Evolutionary conservation across 176 grass and related monocot species (phyloP).

Genomic region (Ensete glaucum): DNA sequence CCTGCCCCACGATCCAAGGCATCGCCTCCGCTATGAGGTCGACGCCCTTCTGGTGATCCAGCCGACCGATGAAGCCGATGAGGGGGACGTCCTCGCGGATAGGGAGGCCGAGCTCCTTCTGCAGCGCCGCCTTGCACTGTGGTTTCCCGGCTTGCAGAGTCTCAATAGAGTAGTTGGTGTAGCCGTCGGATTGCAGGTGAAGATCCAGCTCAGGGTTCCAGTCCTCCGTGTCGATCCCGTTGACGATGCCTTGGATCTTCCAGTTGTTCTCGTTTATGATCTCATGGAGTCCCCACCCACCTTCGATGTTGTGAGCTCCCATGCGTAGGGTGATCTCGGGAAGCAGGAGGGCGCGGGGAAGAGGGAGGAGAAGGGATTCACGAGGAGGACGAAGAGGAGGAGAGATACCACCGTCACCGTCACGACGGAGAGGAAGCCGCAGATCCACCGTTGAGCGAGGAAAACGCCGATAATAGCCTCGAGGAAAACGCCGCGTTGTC

Average conservation of each 20-base stretch:
- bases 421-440: too few relatives aligned
- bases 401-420: too few relatives aligned
- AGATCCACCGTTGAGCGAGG: too few relatives aligned
- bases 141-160: slow-evolving; percentile 52
- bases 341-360: too few relatives aligned
- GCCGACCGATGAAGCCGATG: slow-evolving; percentile 68
- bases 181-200: slow-evolving; percentile 68
- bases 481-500: too few relatives aligned
- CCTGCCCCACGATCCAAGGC: slow-evolving; percentile 71
- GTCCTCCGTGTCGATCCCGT: slow-evolving; percentile 61
- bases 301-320: slow-evolving; percentile 88
- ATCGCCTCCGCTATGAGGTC: slow-evolving; percentile 80
- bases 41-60: slow-evolving; percentile 82
- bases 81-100: slow-evolving; percentile 57
- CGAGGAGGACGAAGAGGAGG: too few relatives aligned
- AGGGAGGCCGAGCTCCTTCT: slow-evolving; percentile 48
- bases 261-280: slow-evolving; percentile 73
- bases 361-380: too few relatives aligned
- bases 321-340: too few relatives aligned
- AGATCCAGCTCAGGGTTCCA: slow-evolving; percentile 65
- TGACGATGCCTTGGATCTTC: slow-evolving; percentile 83
- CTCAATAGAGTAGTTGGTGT: slow-evolving; percentile 68
- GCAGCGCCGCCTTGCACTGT: slow-evolving; percentile 78
- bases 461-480: too few relatives aligned
- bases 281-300: slow-evolving; percentile 77